Base-by-base conservation (phyloP, 176 grass and related monocot genomes). In the Hsuehochloa calcarea region DNA sequence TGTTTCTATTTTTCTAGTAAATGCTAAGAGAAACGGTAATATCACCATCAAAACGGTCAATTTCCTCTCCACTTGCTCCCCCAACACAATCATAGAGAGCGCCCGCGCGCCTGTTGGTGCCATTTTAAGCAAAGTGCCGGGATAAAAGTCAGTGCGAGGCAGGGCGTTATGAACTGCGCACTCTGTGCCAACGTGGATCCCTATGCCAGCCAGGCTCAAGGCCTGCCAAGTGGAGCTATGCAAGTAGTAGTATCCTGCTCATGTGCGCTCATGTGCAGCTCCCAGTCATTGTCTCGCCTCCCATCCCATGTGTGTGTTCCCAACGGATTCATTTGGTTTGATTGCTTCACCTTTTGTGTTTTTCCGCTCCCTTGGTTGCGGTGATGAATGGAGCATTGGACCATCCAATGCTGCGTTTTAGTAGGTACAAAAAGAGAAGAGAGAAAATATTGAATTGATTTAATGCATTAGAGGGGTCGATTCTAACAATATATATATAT, bases 81-180 rank as follows among this genome's bases (percentile, higher is more conserved):
- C 47, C 47, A 71, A n/a, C 80, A 78, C 34, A 55, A 72, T 55
- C 80, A 88, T 88, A n/a, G 13, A 19, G 41, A 17, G 26, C 5
- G 34, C 44, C 23, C 41, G 23, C 44, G 12, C 41, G 22, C 19
- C 47, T 23, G 66, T 47, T 55, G 75, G 41, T 23, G 68, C 68
- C 66, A 64, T 34, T 70, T 29, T 45, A 82, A 72, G 81, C 26
- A 39, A 84, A 84, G 58, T 15, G 35, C 9, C 27, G 3, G 39
- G 22, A 46, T 2, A 4, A 49, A 44, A 51, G 83, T 43, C 23
- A 23, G 31, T 1, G 16, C 40, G 38, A 17, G 68, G 22, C 15
- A 11, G 80, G 29, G 37, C 78, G 63, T 61, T 29, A 63, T 31
- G n/a, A 70, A 56, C 49, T 1, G 50, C 7, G 6, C 49, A 66